A percentile compares a stretch with the other conserved stretches of the same genome.
These are phyloP conservation scores for Cystofilobasidium macerans DNA, from an alignment of 768 basidiomycete genomes.

Conservation along the genomic window DNA sequence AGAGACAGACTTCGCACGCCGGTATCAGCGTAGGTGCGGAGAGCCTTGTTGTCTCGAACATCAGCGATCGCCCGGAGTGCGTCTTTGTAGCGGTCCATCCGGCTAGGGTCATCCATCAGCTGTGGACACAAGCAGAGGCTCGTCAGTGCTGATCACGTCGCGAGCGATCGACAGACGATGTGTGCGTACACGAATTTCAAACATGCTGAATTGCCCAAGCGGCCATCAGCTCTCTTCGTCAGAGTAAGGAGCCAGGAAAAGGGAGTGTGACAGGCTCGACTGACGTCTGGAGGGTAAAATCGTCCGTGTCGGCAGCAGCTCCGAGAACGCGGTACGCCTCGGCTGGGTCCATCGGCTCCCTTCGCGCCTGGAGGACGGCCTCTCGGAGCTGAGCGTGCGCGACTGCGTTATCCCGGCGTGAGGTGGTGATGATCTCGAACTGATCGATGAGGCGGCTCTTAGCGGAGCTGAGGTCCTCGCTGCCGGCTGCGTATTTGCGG, in stretches of 20 bases:
- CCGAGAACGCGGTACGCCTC: constrained; percentile 63
- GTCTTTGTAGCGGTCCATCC: constrained; percentile 7
- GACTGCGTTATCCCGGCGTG: constrained; percentile 45
- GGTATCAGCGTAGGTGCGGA: constrained; percentile 54
- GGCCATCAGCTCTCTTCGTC: too few species aligned
- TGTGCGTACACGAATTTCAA: constrained; percentile 28
- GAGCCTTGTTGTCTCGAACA: constrained; percentile 56
- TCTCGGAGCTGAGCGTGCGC: constrained; percentile 44
- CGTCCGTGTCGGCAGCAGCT: constrained; percentile 59
- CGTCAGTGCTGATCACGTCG: background rate
- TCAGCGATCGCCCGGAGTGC: constrained; percentile 50
- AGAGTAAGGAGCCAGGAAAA: background rate
- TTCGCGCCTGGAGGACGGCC: constrained; percentile 39
- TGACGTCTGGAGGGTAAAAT: constrained; percentile 57
- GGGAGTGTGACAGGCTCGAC: constrained; percentile 23
- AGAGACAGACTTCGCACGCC: constrained; percentile 66
- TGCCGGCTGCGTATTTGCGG: background rate
- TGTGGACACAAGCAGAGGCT: background rate
- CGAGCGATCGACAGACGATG: constrained; percentile 41
- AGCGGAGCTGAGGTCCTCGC: constrained; percentile 31
- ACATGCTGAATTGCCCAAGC: too few species aligned
- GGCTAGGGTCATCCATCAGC: constrained; percentile 21
- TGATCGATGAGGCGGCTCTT: constrained; percentile 58
- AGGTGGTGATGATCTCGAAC: constrained; percentile 56
- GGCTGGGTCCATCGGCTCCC: constrained; percentile 54